Conservation (phyloP, 805 yeast species). For the Candida dendrica region DNA sequence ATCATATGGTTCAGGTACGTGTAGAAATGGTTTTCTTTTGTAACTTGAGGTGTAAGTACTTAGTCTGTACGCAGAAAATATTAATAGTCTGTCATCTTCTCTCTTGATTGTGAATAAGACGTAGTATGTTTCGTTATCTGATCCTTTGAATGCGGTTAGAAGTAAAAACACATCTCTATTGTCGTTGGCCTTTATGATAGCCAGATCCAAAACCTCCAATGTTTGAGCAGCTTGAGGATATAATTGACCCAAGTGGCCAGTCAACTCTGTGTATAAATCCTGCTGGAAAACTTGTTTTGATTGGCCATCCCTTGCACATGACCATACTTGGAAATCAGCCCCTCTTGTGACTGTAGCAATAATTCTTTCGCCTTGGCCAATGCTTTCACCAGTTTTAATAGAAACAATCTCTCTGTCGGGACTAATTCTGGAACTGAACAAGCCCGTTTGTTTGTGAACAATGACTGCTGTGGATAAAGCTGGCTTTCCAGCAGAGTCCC, state of each 20-base stretch:
- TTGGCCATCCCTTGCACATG: conserved; percentile 37
- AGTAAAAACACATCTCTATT: conserved; percentile 38
- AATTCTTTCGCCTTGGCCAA: conserved; percentile 43
- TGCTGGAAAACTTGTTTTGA: conserved; percentile 30
- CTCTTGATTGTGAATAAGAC: conserved; percentile 48
- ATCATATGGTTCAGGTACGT: conserved; percentile 48
- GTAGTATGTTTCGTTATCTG: conserved; percentile 27
- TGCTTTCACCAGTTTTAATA: conserved; percentile 44
- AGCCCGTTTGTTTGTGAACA: conserved; percentile 24
- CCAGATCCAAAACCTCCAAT: conserved; percentile 57
- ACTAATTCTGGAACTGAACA: conserved; percentile 23
- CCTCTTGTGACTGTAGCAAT: conserved; percentile 32
- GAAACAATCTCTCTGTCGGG: conserved; percentile 42
- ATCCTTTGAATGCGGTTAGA: conserved; percentile 36
- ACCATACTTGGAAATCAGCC: conserved; percentile 44
- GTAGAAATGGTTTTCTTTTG: conserved; percentile 37
- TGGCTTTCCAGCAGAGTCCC: conserved; percentile 65
- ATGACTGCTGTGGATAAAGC: conserved; percentile 21
- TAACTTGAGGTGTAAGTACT: conserved; percentile 35
- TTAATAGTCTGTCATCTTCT: conserved; percentile 41
- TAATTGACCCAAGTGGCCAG: conserved; percentile 34
- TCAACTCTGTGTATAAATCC: conserved; percentile 27
- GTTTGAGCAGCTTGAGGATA: conserved; percentile 46
- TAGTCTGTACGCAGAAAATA: conserved; percentile 60
- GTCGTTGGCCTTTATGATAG: conserved; percentile 34